Conservation (phyloP, 345 rosid species). For the Rubroshorea leprosula region DNA sequence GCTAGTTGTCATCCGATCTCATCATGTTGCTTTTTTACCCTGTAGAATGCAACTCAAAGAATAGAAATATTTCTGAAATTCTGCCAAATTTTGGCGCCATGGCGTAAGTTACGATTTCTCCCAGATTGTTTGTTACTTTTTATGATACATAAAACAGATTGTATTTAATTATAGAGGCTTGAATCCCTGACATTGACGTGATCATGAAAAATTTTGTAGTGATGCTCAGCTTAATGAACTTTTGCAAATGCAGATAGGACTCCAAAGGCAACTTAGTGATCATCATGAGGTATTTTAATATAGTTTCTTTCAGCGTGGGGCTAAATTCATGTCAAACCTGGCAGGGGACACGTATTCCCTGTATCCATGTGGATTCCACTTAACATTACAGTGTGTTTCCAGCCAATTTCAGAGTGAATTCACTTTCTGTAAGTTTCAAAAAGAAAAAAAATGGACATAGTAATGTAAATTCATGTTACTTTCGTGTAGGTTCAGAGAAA, state of each 20-base stretch:
- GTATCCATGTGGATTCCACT: no score
- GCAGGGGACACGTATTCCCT: no score
- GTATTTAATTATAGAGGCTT: no score
- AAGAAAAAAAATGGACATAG: no score
- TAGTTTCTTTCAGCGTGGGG: no score
- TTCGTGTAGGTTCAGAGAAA: conserved; percentile 36
- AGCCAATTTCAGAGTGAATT: no score
- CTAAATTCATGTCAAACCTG: not conserved
- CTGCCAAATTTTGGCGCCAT: conserved; percentile 53
- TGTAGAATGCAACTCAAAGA: conserved; percentile 47
- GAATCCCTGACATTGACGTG: not conserved
- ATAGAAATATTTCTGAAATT: conserved; percentile 44
- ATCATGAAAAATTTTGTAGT: conserved; percentile 17
- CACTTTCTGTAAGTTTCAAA: no score
- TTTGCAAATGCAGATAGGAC: conserved; percentile 41
- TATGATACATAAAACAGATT: not conserved
- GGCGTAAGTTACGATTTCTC: conserved; percentile 28
- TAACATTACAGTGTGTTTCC: no score
- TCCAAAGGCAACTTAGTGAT: conserved; percentile 31
- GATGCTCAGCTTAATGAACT: conserved; percentile 54
- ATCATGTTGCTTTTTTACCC: not conserved
- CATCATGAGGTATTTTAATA: conserved; percentile 35
- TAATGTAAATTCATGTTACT: no score
- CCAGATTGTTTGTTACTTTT: not conserved
- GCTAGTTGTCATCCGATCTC: not conserved